phyloP scores from a whole-genome alignment of 305 asterid species.

The Galium porrigens region DNA sequence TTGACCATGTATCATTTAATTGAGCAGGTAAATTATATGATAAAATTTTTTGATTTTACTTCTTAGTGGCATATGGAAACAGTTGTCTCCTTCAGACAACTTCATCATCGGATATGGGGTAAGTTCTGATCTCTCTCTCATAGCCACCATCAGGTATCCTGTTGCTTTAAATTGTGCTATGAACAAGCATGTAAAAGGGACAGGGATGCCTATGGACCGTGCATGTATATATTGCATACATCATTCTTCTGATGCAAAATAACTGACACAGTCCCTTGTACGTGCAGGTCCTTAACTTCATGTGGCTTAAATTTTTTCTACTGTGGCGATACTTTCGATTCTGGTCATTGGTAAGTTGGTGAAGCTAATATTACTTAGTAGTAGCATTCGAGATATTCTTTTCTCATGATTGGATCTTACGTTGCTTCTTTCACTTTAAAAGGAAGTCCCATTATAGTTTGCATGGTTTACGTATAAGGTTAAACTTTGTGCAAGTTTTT shows the following conservation, averaged over 20 bases:
- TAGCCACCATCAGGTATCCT: not conserved
- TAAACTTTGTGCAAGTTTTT: constrained; percentile 3
- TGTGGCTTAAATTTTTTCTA: constrained; percentile 94
- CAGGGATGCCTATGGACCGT: not conserved
- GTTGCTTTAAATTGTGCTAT: not conserved
- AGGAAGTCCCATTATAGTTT: not conserved
- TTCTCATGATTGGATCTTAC: not conserved
- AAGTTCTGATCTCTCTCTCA: constrained; percentile 27
- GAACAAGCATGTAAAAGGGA: not conserved
- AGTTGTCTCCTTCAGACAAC: constrained; percentile 71
- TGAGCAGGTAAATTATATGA: constrained; percentile 14
- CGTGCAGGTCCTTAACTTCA: constrained; percentile 78
- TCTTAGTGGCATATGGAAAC: constrained; percentile 77
- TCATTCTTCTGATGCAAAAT: not conserved
- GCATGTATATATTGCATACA: not conserved
- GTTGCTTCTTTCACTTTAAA: not conserved
- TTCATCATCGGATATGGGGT: constrained; percentile 94
- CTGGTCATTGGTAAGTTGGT: constrained; percentile 71
- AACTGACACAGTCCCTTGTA: constrained; percentile 2
- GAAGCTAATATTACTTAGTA: constrained; percentile 1
- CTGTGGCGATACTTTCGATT: constrained; percentile 93
- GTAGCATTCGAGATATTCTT: not conserved
- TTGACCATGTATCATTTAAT: constrained; percentile 39
- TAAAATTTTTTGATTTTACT: constrained; percentile 14
- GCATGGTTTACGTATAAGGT: not conserved